phyloP scores from a whole-genome alignment of 805 yeast species.

The Teunomyces funiuensis region DNA sequence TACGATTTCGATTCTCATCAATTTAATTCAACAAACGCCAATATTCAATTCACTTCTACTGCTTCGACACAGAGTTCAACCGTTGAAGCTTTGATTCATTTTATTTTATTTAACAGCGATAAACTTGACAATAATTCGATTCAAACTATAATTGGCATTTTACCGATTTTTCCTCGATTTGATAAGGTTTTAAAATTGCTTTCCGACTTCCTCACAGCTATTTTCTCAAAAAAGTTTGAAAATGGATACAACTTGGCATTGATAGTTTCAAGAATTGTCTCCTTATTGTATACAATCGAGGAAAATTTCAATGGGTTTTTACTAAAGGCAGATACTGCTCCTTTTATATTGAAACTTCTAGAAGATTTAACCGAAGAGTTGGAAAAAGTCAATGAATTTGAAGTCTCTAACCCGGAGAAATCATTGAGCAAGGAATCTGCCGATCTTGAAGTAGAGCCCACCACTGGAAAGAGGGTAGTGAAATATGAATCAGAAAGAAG shows the following conservation, averaged over 20 bases:
- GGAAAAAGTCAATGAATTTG: not conserved
- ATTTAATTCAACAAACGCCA: constrained; percentile 17
- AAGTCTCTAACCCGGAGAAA: not conserved
- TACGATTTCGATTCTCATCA: constrained; percentile 45
- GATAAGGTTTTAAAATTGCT: constrained; percentile 25
- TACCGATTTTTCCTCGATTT: constrained; percentile 39
- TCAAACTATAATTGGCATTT: constrained; percentile 20
- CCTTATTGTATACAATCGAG: constrained; percentile 55
- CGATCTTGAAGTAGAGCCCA: constrained; percentile 3
- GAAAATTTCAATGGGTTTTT: constrained; percentile 68
- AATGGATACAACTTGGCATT: constrained; percentile 20
- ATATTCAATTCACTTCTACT: constrained; percentile 8
- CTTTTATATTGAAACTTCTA: constrained; percentile 55
- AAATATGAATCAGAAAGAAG: constrained; percentile 4
- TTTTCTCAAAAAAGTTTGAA: constrained; percentile 25
- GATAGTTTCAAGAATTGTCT: constrained; percentile 51
- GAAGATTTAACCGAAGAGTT: constrained; percentile 42
- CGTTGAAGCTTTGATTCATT: constrained; percentile 75
- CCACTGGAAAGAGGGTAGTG: not conserved
- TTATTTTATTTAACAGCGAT: constrained; percentile 44
- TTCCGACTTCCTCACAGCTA: constrained; percentile 17
- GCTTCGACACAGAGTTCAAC: constrained; percentile 1
- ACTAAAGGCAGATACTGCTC: constrained; percentile 60
- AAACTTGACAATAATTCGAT: constrained; percentile 12
- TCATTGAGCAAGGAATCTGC: constrained; percentile 1